A percentile compares a stretch with the other conserved stretches of the same genome.
Evolutionary conservation across 2,329 filamentous ascomycete species (phyloP).

Genomic region (Epichloe festucae): DNA sequence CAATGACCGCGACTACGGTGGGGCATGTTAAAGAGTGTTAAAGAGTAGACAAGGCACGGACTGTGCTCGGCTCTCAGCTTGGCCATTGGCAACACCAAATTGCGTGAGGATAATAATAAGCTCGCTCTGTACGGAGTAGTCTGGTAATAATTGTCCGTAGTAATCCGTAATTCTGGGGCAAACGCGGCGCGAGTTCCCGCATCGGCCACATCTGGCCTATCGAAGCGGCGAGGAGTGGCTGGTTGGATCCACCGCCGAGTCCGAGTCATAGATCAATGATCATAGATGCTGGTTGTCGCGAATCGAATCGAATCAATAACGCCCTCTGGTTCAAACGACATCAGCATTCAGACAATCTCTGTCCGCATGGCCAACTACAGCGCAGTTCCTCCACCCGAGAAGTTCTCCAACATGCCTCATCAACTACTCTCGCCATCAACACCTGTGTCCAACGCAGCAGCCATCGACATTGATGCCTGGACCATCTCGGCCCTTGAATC

Average conservation of each 20-base stretch:
- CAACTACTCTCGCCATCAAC: conserved; percentile 12
- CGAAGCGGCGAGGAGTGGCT: not conserved
- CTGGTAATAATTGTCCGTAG: no score
- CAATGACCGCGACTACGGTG: not conserved
- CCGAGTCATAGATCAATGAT: not conserved
- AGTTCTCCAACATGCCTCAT: conserved; percentile 13
- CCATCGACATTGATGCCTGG: conserved; percentile 55
- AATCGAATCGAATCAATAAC: no score
- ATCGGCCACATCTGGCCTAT: not conserved
- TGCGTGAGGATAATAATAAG: no score
- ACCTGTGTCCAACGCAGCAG: conserved; percentile 12
- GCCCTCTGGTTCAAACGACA: no score
- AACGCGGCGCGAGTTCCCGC: no score
- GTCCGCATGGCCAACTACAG: conserved; percentile 38
- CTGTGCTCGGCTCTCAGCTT: no score
- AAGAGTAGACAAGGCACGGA: not conserved
- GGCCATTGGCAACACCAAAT: no score
- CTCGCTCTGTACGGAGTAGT: not conserved
- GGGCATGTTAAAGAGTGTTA: not conserved
- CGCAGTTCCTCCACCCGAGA: conserved; percentile 35
- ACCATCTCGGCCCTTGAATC: conserved; percentile 44
- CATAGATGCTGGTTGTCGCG: not conserved
- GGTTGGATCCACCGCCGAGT: not conserved
- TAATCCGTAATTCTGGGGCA: no score
- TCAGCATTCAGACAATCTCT: not conserved